Evolutionary conservation across 805 yeast genomes (phyloP).

Genomic region (Schwanniomyces occidentalis): DNA sequence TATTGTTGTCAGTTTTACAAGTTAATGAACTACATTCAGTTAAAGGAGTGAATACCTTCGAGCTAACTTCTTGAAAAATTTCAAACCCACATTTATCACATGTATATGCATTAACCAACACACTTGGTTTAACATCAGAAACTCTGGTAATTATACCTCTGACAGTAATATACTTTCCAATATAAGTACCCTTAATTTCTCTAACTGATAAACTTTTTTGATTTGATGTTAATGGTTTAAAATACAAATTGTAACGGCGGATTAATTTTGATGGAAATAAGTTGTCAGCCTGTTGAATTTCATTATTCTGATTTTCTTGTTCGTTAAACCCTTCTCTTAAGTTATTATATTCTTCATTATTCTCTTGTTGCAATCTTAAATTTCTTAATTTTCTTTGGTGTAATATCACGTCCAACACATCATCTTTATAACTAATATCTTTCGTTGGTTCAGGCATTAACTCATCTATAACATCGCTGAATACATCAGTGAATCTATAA

Average conservation of each 20-base stretch:
- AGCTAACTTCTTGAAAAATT: slow-evolving; percentile 89
- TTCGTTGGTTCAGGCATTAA: slow-evolving; percentile 85
- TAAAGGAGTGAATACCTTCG: slow-evolving; percentile 84
- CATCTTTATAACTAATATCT: slow-evolving; percentile 78
- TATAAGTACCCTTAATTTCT: slow-evolving; percentile 76
- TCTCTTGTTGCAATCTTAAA: slow-evolving; percentile 66
- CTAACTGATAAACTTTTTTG: slow-evolving; percentile 79
- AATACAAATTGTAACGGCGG: slow-evolving; percentile 83
- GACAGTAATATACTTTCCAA: slow-evolving; percentile 87
- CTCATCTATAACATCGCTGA: slow-evolving; percentile 73
- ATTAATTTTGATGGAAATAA: slow-evolving; percentile 84
- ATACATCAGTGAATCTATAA: slow-evolving; percentile 73
- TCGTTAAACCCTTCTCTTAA: slow-evolving; percentile 32
- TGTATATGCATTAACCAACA: slow-evolving; percentile 89
- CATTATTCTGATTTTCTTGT: slow-evolving; percentile 21
- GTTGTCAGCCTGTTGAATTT: slow-evolving; percentile 34
- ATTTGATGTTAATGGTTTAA: slow-evolving; percentile 67
- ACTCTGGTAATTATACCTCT: slow-evolving; percentile 95
- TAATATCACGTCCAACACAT: slow-evolving; percentile 87
- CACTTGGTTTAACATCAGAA: slow-evolving; percentile 92
- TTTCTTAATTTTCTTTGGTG: slow-evolving; percentile 88
- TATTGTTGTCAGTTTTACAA: slow-evolving; percentile 75
- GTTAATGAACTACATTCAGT: slow-evolving; percentile 80
- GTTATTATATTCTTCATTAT: slow-evolving; percentile 57
- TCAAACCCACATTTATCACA: slow-evolving; percentile 98